phyloP scores from a whole-genome alignment of 805 yeast genomes.

The Cyberlindnera lachancei region DNA sequence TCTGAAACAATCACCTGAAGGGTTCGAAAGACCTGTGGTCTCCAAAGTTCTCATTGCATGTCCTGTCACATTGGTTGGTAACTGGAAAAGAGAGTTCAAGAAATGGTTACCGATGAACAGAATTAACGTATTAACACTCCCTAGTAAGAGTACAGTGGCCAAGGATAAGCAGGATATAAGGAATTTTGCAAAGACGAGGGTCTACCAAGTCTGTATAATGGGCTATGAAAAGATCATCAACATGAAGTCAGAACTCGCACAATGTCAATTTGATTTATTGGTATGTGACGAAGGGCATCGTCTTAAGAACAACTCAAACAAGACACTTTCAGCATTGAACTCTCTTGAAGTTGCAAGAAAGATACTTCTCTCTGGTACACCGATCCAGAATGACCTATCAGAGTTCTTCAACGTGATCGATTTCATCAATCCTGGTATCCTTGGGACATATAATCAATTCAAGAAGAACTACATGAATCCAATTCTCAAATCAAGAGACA shows the following conservation, averaged over 20 bases:
- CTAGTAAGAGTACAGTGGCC: slow-evolving; percentile 38
- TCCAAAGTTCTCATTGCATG: slow-evolving; percentile 73
- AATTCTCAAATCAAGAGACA: slow-evolving; percentile 62
- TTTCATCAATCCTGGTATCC: slow-evolving; percentile 76
- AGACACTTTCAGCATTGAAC: slow-evolving; percentile 57
- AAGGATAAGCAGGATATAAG: slow-evolving; percentile 34
- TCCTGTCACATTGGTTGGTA: slow-evolving; percentile 81
- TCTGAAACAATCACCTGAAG: slow-evolving; percentile 48
- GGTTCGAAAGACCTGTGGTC: slow-evolving; percentile 29
- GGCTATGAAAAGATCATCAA: slow-evolving; percentile 79
- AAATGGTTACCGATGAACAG: slow-evolving; percentile 67
- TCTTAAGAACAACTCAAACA: slow-evolving; percentile 66
- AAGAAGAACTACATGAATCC: slow-evolving; percentile 63
- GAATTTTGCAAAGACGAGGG: slow-evolving; percentile 45
- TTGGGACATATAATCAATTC: slow-evolving; percentile 56
- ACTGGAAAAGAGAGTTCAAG: slow-evolving; percentile 83
- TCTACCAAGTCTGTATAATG: slow-evolving; percentile 74
- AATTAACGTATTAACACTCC: slow-evolving; percentile 59
- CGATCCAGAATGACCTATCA: slow-evolving; percentile 83
- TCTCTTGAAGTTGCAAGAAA: slow-evolving; percentile 33
- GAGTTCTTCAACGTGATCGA: slow-evolving; percentile 79
- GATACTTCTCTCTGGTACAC: slow-evolving; percentile 78
- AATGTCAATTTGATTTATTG: slow-evolving; percentile 49
- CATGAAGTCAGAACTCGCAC: slow-evolving; percentile 40
- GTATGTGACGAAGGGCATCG: slow-evolving; percentile 94